Base-by-base conservation (phyloP, 805 yeast genomes). In the Candida montana region DNA sequence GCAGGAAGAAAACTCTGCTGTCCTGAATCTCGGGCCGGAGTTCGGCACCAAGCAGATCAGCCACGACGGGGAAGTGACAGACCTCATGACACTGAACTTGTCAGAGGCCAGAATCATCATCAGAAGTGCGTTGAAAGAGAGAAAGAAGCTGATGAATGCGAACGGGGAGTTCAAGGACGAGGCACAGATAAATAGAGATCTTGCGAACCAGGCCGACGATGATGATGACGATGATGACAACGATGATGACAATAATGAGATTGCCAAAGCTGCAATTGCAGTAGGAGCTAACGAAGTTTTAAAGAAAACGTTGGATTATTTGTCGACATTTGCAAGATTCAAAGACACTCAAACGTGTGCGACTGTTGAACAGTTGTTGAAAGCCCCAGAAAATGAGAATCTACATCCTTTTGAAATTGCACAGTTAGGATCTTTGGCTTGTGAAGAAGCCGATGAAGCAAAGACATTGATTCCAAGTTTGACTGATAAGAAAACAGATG, bases 401-500 rank as follows among this genome's bases (percentile, higher is more conserved):
- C 65, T 93, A 54, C 99, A 93, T 68, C 98, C 99, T 1, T 93
- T 93, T 62, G 99, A 93, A 65, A 71, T 87, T 41, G 95, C 98
- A 1, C 98, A 93, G 64, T 42, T 71, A 44, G 91, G 95, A 0
- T 86, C 95, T 4, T 71, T 91, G 47, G 84, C 93, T 24, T 90
- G 97, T 64, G 99, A 91, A 58, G 97, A 91, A 48, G 89, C 95
- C 6, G 99, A 86, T 58, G 99, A 93, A 68, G 98, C 98, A 29
- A 87, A 87, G 64, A 86, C 96, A 15, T 71, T 93, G 55, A 82
- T 93, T 44, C 97, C 99, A 35, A 84, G 95, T 62, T 72, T 93
- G 57, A 74, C 77, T 19, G 78, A 74, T 46, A 90, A 90, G 62
- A 88, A 85, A 39, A 76, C 84, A 9, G 95, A 89, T 50, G 84